Conservation (phyloP, 306 rosid species). For the Quillaja saponaria region DNA sequence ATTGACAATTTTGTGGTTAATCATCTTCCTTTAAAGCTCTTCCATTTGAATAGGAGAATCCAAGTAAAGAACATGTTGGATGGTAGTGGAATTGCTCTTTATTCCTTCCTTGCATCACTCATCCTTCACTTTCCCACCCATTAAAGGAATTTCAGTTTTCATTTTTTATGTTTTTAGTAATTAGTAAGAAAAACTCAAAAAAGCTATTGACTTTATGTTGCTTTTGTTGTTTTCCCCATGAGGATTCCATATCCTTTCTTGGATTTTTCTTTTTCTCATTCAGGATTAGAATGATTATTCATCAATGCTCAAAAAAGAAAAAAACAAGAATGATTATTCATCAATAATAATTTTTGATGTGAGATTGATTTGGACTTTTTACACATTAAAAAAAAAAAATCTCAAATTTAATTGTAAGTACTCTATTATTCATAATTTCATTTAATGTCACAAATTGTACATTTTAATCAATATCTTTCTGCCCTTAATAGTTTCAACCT, state of each 20-base stretch:
- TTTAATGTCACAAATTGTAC: too few relatives aligned
- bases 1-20: constrained; percentile 20
- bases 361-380: too few relatives aligned
- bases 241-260: background rate
- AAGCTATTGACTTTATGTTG: constrained; percentile 36
- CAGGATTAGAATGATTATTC: too few relatives aligned
- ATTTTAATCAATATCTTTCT: too few relatives aligned
- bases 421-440: too few relatives aligned
- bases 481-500: too few relatives aligned
- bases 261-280: too few relatives aligned
- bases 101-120: constrained; percentile 58
- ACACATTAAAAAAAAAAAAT: too few relatives aligned
- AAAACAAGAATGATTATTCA: too few relatives aligned
- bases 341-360: too few relatives aligned
- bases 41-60: constrained; percentile 38
- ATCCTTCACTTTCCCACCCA: constrained; percentile 29
- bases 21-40: constrained; percentile 17
- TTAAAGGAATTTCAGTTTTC: constrained; percentile 15
- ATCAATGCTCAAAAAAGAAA: too few relatives aligned
- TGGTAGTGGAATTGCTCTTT: constrained; percentile 59
- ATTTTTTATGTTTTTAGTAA: constrained; percentile 24
- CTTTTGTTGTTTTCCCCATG: background rate
- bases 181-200: background rate
- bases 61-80: constrained; percentile 31
- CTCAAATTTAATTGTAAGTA: too few relatives aligned